A percentile compares a stretch with the other conserved stretches of the same genome.
phyloP scores from a whole-genome alignment of 2,329 filamentous ascomycete species.

The Colletotrichum graminicola region DNA sequence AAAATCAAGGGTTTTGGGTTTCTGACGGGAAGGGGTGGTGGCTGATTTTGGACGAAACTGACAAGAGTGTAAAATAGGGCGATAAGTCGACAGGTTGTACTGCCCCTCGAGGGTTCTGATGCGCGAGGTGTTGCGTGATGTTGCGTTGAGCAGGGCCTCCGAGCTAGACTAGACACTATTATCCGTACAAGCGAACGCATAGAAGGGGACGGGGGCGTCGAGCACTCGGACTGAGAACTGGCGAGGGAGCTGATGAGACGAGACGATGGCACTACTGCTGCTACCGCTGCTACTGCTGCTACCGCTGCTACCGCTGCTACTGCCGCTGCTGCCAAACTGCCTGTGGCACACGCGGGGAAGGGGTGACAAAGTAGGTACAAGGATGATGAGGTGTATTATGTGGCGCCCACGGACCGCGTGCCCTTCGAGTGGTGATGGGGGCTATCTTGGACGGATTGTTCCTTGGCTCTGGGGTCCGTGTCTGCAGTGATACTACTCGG shows the following conservation, averaged over 20 bases:
- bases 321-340: not conserved
- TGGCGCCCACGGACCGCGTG: not conserved
- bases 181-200: not conserved
- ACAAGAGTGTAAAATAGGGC: conserved; percentile 4
- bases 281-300: not conserved
- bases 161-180: not conserved
- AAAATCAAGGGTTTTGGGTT: conserved; percentile 30
- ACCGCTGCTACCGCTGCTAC: not conserved
- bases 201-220: not conserved
- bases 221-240: not conserved
- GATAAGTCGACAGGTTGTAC: not conserved
- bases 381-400: not conserved
- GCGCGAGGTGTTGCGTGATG: conserved; percentile 23
- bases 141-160: conserved; percentile 7
- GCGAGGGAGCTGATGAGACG: conserved; percentile 16
- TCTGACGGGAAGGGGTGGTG: conserved; percentile 23
- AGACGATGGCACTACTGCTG: not conserved
- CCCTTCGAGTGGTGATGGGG: not conserved
- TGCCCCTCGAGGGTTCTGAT: conserved; percentile 21
- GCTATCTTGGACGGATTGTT: not conserved
- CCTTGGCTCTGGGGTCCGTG: not conserved
- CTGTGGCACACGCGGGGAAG: not conserved
- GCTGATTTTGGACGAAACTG: conserved; percentile 41
- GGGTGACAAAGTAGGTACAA: not conserved
- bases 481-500: not conserved